Base-by-base conservation (phyloP, 2,329 filamentous ascomycete species). In the Trichoderma sp. region DNA sequence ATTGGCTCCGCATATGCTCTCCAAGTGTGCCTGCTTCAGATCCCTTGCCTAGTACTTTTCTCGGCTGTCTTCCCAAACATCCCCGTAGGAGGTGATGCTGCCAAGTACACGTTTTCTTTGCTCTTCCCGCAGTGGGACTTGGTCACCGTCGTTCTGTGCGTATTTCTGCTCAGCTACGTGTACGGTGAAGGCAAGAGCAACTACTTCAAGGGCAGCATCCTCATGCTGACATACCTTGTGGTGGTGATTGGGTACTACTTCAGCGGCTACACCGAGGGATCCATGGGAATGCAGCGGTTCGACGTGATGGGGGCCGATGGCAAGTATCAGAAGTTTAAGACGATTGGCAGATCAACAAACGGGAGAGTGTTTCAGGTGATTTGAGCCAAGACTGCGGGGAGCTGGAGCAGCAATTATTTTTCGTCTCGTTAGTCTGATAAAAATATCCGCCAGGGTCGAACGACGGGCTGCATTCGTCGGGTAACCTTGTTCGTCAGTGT, bases 61-160 rank as follows among this genome's bases (percentile, higher is more conserved):
- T 96, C 92, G 70, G 94, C 93, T 11, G 79, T 95, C 49, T 91
- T 91, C 75, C 87, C 86, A 21, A 76, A 78, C 14, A 77, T 80
- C 3, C 77, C 79, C 32, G 71, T 76, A 5, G 76, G 77, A 14
- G 78, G 79, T 30, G 80, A 83, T 52, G 76, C 83, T 4, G 80
- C 81, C 13, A 78, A 85, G 69, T 90, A 91, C 77, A 92, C 89
- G 0, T 96, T 96, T 78, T 92, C 89, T 43, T 87, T 99, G 39
- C 93, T 98, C 55, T 98, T 99, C 82, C 96, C 96, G 1, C 96
- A 99, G 79, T 99, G 95, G 95, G 96, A 99, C 79, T 96, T 99
- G 93, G 90, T 98, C 14, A 97, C 93, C 0, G 93, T 98, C 18
- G 97, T 98, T 70, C 83, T 99, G 18, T 97, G 95, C 76, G 94